These are phyloP conservation scores for Jatropha podagrica DNA, from an alignment of 441 rosid genomes.

Conservation along the genomic window DNA sequence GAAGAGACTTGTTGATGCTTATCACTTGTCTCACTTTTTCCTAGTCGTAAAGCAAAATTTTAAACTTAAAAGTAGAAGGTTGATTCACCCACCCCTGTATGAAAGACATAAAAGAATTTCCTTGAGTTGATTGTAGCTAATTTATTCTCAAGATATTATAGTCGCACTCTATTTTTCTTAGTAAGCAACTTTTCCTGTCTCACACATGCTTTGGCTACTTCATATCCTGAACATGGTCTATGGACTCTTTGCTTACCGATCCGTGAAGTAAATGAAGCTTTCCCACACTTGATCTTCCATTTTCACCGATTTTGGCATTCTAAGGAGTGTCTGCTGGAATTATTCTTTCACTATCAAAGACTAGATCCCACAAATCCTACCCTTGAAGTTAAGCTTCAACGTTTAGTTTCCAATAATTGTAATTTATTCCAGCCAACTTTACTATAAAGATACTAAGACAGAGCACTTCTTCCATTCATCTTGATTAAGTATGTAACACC, in stretches of 20 bases:
- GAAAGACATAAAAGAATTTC: background rate
- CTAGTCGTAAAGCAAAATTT: background rate
- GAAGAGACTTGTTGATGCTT: background rate
- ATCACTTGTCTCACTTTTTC: constrained; percentile 19
- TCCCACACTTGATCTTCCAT: background rate
- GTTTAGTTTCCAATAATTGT: background rate
- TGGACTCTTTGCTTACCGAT: background rate
- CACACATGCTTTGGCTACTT: background rate
- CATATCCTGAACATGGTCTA: background rate
- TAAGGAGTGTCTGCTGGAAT: background rate
- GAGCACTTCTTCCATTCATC: no score
- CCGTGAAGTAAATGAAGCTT: background rate
- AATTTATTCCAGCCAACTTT: background rate
- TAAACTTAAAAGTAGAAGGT: constrained; percentile 1
- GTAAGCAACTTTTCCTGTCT: background rate
- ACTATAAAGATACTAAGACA: background rate
- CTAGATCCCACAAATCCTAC: background rate
- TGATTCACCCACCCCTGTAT: background rate
- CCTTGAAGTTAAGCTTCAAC: background rate
- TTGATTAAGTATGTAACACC: no score
- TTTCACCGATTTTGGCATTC: background rate
- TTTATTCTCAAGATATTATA: background rate
- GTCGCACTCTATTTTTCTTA: background rate
- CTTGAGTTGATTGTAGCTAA: background rate
- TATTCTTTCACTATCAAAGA: background rate